These are phyloP conservation scores for Neoconidiobolus thromboides DNA, from an alignment of 371 early-diverging fungal genomes.

Conservation along the genomic window DNA sequence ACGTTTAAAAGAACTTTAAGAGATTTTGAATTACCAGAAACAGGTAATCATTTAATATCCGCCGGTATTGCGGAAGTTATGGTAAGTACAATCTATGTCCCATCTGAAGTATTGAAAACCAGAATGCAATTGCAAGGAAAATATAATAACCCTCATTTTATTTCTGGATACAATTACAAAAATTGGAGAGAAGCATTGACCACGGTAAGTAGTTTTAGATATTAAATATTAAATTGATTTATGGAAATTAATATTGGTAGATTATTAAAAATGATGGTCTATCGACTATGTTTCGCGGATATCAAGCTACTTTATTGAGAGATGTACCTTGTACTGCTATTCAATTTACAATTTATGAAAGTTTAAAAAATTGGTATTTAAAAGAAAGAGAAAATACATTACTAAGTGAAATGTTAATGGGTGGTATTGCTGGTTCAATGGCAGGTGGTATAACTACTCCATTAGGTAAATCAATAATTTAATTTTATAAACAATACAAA, in stretches of 20 bases:
- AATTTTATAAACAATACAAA: background rate
- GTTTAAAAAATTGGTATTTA: background rate
- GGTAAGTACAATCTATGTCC: constrained; percentile 56
- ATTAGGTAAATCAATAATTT: constrained; percentile 9
- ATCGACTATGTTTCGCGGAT: constrained; percentile 42
- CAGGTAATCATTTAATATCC: constrained; percentile 41
- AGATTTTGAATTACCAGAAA: constrained; percentile 24
- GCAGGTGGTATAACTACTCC: constrained; percentile 51
- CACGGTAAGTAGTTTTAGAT: constrained; percentile 18
- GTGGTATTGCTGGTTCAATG: constrained; percentile 41
- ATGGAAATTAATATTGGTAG: constrained; percentile 10
- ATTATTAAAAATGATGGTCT: constrained; percentile 41
- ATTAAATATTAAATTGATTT: too few relatives aligned
- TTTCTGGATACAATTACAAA: constrained; percentile 54
- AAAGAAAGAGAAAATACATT: constrained; percentile 14
- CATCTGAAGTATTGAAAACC: constrained; percentile 52
- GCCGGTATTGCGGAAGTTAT: constrained; percentile 46
- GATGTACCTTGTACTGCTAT: constrained; percentile 54
- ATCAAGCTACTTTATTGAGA: constrained; percentile 37
- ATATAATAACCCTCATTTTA: constrained; percentile 54
- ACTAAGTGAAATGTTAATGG: constrained; percentile 28
- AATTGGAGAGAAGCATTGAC: constrained; percentile 48
- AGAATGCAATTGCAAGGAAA: constrained; percentile 62
- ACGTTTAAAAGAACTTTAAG: constrained; percentile 39
- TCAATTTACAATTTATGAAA: constrained; percentile 53